Evolutionary conservation across 495 filamentous ascomycete species (phyloP), one percentile per base, ranked within the genome.

Genomic region (Cercophora newfieldiana): DNA sequence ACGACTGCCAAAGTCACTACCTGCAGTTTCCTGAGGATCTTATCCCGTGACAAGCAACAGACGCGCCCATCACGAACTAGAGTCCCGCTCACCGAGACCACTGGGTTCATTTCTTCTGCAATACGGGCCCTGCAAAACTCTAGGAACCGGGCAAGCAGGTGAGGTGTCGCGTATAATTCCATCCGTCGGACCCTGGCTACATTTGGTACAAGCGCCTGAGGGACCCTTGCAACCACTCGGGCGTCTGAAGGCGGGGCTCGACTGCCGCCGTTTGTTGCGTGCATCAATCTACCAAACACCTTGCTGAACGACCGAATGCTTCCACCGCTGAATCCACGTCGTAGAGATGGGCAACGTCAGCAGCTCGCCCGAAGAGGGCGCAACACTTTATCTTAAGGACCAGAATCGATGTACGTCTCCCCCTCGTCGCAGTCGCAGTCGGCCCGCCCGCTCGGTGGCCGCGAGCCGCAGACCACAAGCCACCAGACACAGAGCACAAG

Each of bases 281-380:
- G 58, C 60, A 48, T 21, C 60, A 37, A 53, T 53, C 60, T 33
- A 47, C 33, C 28, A 26, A 50, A 49, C 49, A 33, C 28, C 49
- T 37, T 37, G 26, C 48, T 63, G 47, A 37, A n/a, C 48, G 28
- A 31, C 59, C 58, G 59, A 69, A 69, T 66, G 66, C 64, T 60
- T 53, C 64, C 59, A 60, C 56, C 62, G 8, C 54, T 58, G 67
- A 49, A 61, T 56, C 59, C 67, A 25, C 74, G 70, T 66, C 68
- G 70, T 72, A 79, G 78, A 72, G 68, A 99, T 99, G 95, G 95
- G 95, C 67, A 93, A 91, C 83, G 90, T 98, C 77, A 90, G 86
- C 78, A 97, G 94, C 83, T 90, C 88, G 78, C 88, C 89, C 68
- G 94, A 97, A 73, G 94, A 97, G 79, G 90, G 90, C 73, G 85